Evolutionary conservation across 108 stramenopile genomes (phyloP), one percentile per base, ranked within the genome.

Genomic region (Conticribra guillardii): DNA sequence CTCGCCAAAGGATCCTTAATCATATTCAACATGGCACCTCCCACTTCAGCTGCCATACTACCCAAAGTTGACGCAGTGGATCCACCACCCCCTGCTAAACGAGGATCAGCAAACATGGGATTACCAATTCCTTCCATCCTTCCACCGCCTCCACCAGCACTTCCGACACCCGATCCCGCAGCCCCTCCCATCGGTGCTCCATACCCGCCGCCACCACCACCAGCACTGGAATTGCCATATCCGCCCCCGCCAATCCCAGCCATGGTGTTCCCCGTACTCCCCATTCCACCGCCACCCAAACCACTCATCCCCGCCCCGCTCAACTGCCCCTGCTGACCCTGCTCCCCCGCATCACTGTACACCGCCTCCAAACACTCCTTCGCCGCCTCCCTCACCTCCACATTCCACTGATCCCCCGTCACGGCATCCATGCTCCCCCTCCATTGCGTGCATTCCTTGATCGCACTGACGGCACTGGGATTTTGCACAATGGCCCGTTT

Each of bases 311-410:
- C 60, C 3, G 73, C 49, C 4, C 64, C 41, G 1, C 32, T 23
- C 37, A 24, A 23, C 27, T 23, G 67, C 28, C 8, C 11, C 37
- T 41, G 37, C 34, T n/a, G n/a, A n/a, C 30, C 49, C n/a, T 28
- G 57, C 26, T 46, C 67, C 2, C 68, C 76, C 7, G 90, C 82
- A 67, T 96, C 93, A 37, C 82, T 83, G 60, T 93, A 98, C 16
- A 99, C 73, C 22, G 91, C 96, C 60, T 99, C 98, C 61, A 99
- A 60, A 21, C 95, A 93, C 32, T 98, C 98, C 78, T 97, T 97
- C 8, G 98, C 98, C 17, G 96, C 95, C 60, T 84, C 84, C 23
- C 97, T 67, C 18, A 99, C 97, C 50, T 84, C 79, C 34, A 90
- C 81, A 71, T 96, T 93, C 37, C 89, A 89, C 55, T 96, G 90